Base-by-base conservation (phyloP, 495 filamentous ascomycete genomes). In the Xylaria bambusicola region DNA sequence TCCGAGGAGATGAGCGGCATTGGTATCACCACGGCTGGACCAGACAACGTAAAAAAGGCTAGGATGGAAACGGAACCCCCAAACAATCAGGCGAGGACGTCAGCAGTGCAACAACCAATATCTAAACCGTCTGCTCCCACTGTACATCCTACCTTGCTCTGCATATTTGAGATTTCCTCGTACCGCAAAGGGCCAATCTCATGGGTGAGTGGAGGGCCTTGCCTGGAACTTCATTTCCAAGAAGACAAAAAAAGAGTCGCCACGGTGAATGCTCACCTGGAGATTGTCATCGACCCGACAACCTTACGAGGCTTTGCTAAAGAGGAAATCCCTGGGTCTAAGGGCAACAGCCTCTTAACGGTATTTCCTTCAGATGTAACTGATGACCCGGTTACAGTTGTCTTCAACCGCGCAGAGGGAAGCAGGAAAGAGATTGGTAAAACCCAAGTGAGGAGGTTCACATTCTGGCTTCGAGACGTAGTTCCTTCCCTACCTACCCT, bases 371-470 rank as follows among this genome's bases (percentile, higher is more conserved):
- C 60, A n/a, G 17, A 35, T 24, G 1, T 33, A 15, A 51, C 46
- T 26, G 63, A 66, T 1, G 60, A 60, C 3, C 20, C 47, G 7
- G 54, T 27, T 31, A 57, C 31, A 40, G 41, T 71, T 15, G 59
- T 61, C n/a, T 71, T 71, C 51, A 56, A 61, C 41, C 66, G 66
- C 26, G 53, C 53, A 10, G 26, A 26, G 24, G 59, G 58, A 23
- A 71, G 63, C 44, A 64, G 64, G 17, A 17, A 62, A 12, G 56
- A 65, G 41, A 65, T 40, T 20, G 75, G 75, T 5, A 59, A 58
- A 47, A 55, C 75, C 15, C 75, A 77, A 18, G 62, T 60, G 6
- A 58, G 70, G n/a, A 47, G 62, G 7, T 74, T 80, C 15, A 71
- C 67, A 18, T 58, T 60, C 24, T 70, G 75, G 65, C 31, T 74